Conservation (phyloP, 2,329 filamentous ascomycete species). For the Huntiella bhutanensis region DNA sequence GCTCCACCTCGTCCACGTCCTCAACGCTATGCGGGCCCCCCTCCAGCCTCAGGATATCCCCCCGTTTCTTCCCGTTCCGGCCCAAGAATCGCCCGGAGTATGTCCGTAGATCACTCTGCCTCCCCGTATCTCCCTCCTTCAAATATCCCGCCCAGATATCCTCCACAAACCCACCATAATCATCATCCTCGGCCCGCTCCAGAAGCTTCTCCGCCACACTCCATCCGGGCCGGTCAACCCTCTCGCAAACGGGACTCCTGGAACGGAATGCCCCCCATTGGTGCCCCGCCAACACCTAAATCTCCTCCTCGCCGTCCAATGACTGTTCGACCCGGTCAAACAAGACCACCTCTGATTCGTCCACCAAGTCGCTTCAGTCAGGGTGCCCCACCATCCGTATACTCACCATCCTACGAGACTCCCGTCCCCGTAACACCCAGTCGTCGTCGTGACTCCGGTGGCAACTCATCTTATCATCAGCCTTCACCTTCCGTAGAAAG, state of each 20-base stretch:
- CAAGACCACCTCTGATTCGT: background rate
- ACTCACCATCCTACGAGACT: conserved; percentile 1
- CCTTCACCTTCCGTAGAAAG: too few species aligned
- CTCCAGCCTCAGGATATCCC: conserved; percentile 8
- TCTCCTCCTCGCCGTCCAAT: conserved; percentile 8
- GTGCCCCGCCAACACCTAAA: conserved; percentile 9
- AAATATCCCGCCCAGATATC: background rate
- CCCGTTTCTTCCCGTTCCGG: conserved; percentile 1
- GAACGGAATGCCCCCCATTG: conserved; percentile 2
- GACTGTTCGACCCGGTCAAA: conserved; percentile 2
- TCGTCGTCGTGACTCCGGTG: conserved; percentile 1
- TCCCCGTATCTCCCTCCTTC: conserved; percentile 5
- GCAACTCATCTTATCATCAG: background rate
- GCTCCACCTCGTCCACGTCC: background rate
- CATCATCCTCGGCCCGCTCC: background rate
- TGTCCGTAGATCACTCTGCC: conserved; percentile 10
- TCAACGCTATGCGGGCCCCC: conserved; percentile 4
- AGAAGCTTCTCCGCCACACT: background rate
- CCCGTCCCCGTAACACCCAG: background rate
- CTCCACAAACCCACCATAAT: background rate
- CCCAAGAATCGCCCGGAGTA: conserved; percentile 4
- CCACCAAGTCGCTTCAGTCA: conserved; percentile 6
- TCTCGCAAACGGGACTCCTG: conserved; percentile 10
- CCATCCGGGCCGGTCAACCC: background rate
- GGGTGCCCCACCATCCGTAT: background rate